Evolutionary conservation across 1,284 basidiomycete genomes (phyloP).

Genomic region (Grifola frondosa): DNA sequence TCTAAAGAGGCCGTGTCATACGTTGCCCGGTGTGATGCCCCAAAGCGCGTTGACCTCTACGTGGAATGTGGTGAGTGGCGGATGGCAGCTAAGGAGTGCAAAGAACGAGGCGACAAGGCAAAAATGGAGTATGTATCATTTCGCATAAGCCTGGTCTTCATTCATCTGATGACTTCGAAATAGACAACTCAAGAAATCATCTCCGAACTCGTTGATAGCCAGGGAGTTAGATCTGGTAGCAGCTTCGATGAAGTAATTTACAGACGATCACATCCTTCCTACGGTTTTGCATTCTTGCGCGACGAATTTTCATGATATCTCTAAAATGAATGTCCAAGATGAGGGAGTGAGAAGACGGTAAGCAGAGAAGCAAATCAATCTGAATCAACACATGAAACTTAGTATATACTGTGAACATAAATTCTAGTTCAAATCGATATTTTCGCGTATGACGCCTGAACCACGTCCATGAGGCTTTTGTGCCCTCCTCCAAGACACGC

Average conservation of each 20-base stretch:
- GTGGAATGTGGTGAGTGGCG: slow-evolving; percentile 88
- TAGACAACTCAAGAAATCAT: slow-evolving; percentile 68
- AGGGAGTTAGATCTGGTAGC: slow-evolving; percentile 76
- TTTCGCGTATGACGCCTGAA: too few species aligned
- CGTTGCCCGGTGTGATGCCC: slow-evolving; percentile 80
- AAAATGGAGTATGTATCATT: slow-evolving; percentile 72
- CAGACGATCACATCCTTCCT: slow-evolving; percentile 4
- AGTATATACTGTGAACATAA: too few species aligned
- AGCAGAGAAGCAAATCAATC: too few species aligned
- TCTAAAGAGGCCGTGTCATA: slow-evolving; percentile 72
- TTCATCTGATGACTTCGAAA: neutral
- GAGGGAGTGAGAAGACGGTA: too few species aligned
- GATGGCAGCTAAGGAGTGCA: slow-evolving; percentile 83
- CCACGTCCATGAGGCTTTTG: slow-evolving; percentile 4
- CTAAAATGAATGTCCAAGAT: too few species aligned
- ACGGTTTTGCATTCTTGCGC: too few species aligned
- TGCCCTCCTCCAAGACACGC: slow-evolving; percentile 25
- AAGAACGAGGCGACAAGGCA: slow-evolving; percentile 79
- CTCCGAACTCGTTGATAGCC: slow-evolving; percentile 76
- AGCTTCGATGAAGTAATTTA: slow-evolving; percentile 59
- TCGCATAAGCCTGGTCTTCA: neutral
- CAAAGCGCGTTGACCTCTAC: slow-evolving; percentile 82
- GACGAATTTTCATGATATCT: too few species aligned
- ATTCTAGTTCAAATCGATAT: too few species aligned
- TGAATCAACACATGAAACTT: too few species aligned